A percentile compares a stretch with the other conserved stretches of the same genome.
phyloP scores from a whole-genome alignment of 805 yeast species.

The Kodamaea hsintzibuensis region DNA sequence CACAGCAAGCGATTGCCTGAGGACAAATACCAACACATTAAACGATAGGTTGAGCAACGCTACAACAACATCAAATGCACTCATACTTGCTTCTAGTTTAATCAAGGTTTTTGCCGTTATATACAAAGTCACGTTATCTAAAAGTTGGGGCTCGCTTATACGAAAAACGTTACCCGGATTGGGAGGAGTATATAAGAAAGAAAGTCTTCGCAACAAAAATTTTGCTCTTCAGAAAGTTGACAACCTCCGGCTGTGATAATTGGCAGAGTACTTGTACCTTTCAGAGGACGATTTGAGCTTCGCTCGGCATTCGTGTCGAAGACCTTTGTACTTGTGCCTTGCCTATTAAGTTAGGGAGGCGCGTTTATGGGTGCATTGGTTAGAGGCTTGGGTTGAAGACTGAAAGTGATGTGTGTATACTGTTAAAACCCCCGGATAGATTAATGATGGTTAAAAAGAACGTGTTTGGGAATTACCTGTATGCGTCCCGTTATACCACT shows the following conservation, averaged over 20 bases:
- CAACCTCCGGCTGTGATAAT: slow-evolving; percentile 33
- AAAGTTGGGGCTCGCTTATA: background rate
- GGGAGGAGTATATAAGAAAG: slow-evolving; percentile 7
- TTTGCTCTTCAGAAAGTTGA: slow-evolving; percentile 37
- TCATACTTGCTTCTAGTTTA: background rate
- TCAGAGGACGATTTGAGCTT: slow-evolving; percentile 9
- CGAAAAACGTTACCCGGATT: background rate
- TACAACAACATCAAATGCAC: slow-evolving; percentile 13
- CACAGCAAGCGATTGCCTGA: slow-evolving; percentile 15
- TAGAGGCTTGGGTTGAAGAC: slow-evolving; percentile 12
- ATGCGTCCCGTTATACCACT: slow-evolving; percentile 49
- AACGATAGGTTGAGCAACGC: slow-evolving; percentile 11
- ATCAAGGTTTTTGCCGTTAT: background rate
- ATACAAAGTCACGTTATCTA: background rate
- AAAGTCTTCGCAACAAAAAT: slow-evolving; percentile 3
- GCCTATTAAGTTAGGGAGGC: slow-evolving; percentile 45
- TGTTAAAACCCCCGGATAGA: slow-evolving; percentile 41
- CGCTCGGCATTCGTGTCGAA: slow-evolving; percentile 21
- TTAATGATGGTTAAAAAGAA: slow-evolving; percentile 42
- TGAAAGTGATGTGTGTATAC: slow-evolving; percentile 20
- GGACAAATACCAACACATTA: slow-evolving; percentile 14
- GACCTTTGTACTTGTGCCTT: slow-evolving; percentile 23
- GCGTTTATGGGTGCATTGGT: slow-evolving; percentile 17
- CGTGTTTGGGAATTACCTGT: slow-evolving; percentile 37
- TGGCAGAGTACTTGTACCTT: slow-evolving; percentile 27